Evolutionary conservation across 2,329 filamentous ascomycete genomes (phyloP).

Genomic region (Aspergillus niger): DNA sequence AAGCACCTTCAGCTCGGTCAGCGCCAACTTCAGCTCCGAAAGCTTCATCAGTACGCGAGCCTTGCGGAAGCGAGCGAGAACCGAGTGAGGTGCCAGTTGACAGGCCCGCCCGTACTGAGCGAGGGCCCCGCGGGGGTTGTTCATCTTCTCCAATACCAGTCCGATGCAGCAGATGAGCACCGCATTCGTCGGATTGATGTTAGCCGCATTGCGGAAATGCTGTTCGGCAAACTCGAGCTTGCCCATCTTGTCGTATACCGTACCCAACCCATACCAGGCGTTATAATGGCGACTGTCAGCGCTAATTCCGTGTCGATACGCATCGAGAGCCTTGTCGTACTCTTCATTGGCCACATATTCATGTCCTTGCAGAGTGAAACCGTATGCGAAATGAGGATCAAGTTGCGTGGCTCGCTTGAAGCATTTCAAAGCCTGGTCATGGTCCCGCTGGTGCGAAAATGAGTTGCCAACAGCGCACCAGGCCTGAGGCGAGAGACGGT

Average conservation of each 20-base stretch:
- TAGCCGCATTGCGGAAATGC: slow-evolving; percentile 84
- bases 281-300: slow-evolving; percentile 93
- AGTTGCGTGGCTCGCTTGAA: slow-evolving; percentile 94
- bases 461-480: slow-evolving; percentile 97
- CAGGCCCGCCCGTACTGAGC: slow-evolving; percentile 80
- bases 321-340: slow-evolving; percentile 87
- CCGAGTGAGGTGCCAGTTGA: slow-evolving; percentile 75
- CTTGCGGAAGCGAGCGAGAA: slow-evolving; percentile 89
- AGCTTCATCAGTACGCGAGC: slow-evolving; percentile 82
- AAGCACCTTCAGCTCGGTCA: slow-evolving; percentile 80
- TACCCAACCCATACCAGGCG: slow-evolving; percentile 89
- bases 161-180: slow-evolving; percentile 93
- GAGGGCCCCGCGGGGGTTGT: slow-evolving; percentile 76
- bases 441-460: slow-evolving; percentile 87
- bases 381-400: slow-evolving; percentile 88
- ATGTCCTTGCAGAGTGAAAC: slow-evolving; percentile 92
- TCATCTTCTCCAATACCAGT: slow-evolving; percentile 83
- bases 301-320: slow-evolving; percentile 82
- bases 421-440: slow-evolving; percentile 90
- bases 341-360: slow-evolving; percentile 96
- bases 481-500: slow-evolving; percentile 87
- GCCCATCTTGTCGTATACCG: slow-evolving; percentile 84
- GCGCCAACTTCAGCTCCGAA: slow-evolving; percentile 67
- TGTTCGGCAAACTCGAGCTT: slow-evolving; percentile 88
- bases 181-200: slow-evolving; percentile 91